phyloP scores from a whole-genome alignment of 805 yeast species.

The Zygosaccharomyces rouxii region DNA sequence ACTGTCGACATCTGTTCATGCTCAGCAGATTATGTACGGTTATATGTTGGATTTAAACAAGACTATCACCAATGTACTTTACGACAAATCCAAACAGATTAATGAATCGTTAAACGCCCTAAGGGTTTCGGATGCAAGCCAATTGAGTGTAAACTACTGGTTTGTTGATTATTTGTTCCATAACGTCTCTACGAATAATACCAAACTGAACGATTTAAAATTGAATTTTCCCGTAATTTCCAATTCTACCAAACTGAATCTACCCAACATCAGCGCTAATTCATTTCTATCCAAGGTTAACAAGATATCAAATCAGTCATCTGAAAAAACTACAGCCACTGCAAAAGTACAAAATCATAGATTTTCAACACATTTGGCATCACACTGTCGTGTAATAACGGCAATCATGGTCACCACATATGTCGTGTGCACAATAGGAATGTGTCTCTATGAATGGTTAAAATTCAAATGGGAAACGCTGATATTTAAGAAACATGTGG shows the following conservation, averaged over 20 bases:
- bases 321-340: neutral
- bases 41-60: constrained; percentile 10
- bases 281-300: neutral
- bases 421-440: constrained; percentile 1
- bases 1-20: constrained; percentile 1
- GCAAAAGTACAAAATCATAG: neutral
- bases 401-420: constrained; percentile 4
- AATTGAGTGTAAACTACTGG: constrained; percentile 13
- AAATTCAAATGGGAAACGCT: constrained; percentile 6
- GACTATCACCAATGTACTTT: constrained; percentile 11
- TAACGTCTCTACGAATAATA: constrained; percentile 7
- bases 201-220: neutral
- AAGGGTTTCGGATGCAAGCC: constrained; percentile 2
- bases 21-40: constrained; percentile 2
- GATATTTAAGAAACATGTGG: constrained; percentile 10
- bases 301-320: neutral
- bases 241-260: neutral
- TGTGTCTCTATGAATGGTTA: constrained; percentile 9
- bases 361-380: neutral
- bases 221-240: constrained; percentile 1
- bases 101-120: constrained; percentile 14
- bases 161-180: constrained; percentile 12
- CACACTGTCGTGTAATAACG: constrained; percentile 3
- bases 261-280: neutral
- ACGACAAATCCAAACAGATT: constrained; percentile 13